These are phyloP conservation scores for Neoboletus brunneissimus DNA, from an alignment of 768 basidiomycete genomes.

Conservation along the genomic window DNA sequence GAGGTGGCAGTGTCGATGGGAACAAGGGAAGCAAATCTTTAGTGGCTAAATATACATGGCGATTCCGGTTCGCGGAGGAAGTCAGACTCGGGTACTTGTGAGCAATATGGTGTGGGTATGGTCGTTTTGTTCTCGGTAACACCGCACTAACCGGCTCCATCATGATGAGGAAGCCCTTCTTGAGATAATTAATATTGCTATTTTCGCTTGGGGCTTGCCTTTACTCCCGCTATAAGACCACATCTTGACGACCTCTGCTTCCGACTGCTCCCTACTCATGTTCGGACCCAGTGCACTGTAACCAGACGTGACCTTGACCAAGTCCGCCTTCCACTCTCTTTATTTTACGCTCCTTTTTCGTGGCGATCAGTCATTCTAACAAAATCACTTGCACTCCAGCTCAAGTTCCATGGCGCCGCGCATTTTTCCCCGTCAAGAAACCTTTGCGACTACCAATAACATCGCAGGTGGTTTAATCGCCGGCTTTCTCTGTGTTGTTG, in stretches of 20 bases:
- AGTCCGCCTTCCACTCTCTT: constrained; percentile 6
- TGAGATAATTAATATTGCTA: not conserved
- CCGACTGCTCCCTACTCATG: constrained; percentile 1
- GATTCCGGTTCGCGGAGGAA: not conserved
- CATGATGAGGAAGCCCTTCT: not conserved
- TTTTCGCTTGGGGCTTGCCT: not conserved
- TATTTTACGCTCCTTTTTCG: constrained; percentile 8
- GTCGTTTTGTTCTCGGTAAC: constrained; percentile 6
- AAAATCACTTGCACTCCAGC: not conserved
- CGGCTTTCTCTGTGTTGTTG: constrained; percentile 11
- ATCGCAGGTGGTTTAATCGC: constrained; percentile 47
- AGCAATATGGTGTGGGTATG: not conserved
- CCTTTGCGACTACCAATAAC: constrained; percentile 22
- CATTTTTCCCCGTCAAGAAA: constrained; percentile 8
- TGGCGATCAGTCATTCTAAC: not conserved
- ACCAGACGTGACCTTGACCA: not conserved
- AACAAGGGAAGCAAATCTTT: not conserved
- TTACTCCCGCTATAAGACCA: constrained; percentile 7
- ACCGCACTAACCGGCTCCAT: constrained; percentile 6
- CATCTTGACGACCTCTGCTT: not conserved
- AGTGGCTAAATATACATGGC: not conserved
- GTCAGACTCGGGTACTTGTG: not conserved
- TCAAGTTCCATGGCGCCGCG: constrained; percentile 19
- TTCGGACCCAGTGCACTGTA: not conserved
- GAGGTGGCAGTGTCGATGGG: constrained; percentile 35